Evolutionary conservation across 352 stramenopile genomes (phyloP), one percentile per base, ranked within the genome.

Genomic region (Peronospora destructor): DNA sequence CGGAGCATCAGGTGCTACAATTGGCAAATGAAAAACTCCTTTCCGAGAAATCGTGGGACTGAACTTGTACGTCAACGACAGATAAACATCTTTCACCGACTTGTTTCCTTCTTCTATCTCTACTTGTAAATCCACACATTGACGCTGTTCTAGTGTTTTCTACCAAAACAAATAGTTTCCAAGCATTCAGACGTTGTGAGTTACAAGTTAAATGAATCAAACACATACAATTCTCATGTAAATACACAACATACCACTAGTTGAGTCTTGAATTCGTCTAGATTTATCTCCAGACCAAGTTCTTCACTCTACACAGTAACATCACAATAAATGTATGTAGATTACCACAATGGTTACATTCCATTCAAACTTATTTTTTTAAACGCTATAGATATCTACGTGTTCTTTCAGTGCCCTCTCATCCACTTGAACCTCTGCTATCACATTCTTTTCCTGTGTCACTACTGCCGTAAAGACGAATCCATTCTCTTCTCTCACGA

Each of bases 51-150:
- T 76, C 3, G 54, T 71, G 11, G 68, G 48, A 23, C 70, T 77
- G 50, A 87, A 85, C 56, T 71, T 71, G 68, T 87, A 87, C 44
- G 70, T 84, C 17, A 85, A 56, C 26, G 61, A 19, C 46, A 84
- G 56, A 10, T 56, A 35, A 45, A 75, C 55, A 1, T 60, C 28
- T 6, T 51, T 17, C 3, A 61, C 28, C 4, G 34, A 36, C 6
- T 36, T 55, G 25, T 43, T 44, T 9, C 67, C 53, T 6, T 43
- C 32, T 33, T 63, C 49, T 0, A 76, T 29, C n/a, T 41, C 33
- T n/a, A 87, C 19, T 12, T 44, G 29, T 14, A 87, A 16, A 41
- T 73, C 46, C 14, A 85, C 74, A 26, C 45, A 66, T 8, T 47
- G 14, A 11, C 71, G 61, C 12, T 53, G 56, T 13, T 68, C 61